Conservation (phyloP, 1,139 yeast species). For the Sugiyamaella grinbergsii region DNA sequence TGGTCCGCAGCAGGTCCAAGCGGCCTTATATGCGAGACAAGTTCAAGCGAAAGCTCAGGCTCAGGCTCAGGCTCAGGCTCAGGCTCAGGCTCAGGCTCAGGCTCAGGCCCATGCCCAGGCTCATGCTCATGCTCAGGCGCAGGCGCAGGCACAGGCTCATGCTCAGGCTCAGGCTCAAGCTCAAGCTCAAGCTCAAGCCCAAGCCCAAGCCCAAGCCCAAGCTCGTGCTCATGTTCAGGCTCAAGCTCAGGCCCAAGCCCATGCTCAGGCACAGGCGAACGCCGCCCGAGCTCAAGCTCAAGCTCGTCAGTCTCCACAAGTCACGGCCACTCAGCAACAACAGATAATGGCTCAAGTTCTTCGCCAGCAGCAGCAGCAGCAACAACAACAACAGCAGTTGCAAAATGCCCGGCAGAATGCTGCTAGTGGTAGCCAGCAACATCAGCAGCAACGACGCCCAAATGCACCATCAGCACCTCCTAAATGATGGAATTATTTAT, state of each 20-base stretch:
- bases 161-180: conserved; percentile 16
- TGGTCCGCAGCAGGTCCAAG: conserved; percentile 22
- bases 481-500: conserved; percentile 20
- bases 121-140: conserved; percentile 5
- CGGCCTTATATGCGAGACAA: conserved; percentile 22
- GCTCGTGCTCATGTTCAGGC: conserved; percentile 1
- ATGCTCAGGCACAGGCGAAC: conserved; percentile 1
- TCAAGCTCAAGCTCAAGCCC: conserved; percentile 10
- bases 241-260: background rate
- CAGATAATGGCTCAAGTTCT: conserved; percentile 27
- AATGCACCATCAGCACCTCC: conserved; percentile 32
- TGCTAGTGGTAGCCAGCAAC: conserved; percentile 28
- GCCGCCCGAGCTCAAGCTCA: conserved; percentile 28
- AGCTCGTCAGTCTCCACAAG: conserved; percentile 31
- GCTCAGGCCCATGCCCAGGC: conserved; percentile 9
- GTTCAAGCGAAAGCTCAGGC: conserved; percentile 20
- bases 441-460: conserved; percentile 33
- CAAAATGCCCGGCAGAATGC: conserved; percentile 6
- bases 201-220: conserved; percentile 2
- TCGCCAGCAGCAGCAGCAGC: conserved; percentile 32
- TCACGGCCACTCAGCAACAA: conserved; percentile 34
- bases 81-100: conserved; percentile 29
- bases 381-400: conserved; percentile 21
- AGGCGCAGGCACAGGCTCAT: conserved; percentile 9
- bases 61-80: conserved; percentile 18